phyloP scores from a whole-genome alignment of 148 eudicot genomes.

The Polygonum aviculare region DNA sequence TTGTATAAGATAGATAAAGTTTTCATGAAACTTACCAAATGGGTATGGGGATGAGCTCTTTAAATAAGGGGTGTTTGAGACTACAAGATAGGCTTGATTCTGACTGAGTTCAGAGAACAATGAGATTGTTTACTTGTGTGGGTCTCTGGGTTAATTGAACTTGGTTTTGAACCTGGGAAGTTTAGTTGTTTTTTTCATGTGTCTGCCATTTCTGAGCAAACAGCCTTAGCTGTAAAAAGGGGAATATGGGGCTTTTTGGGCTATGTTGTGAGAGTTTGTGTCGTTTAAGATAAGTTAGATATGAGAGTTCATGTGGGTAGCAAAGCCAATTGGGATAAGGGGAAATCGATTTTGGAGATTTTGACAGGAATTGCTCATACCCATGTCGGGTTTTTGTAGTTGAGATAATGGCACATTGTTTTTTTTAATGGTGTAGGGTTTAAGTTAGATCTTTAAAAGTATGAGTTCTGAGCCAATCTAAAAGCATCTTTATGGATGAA shows the following conservation, averaged over 20 bases:
- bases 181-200: slow-evolving; percentile 31
- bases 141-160: slow-evolving; percentile 59
- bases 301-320: neutral
- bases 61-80: slow-evolving; percentile 4
- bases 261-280: slow-evolving; percentile 35
- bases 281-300: slow-evolving; percentile 15
- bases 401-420: slow-evolving; percentile 14
- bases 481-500: too few relatives aligned
- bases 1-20: neutral
- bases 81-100: slow-evolving; percentile 38
- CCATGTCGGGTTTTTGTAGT: slow-evolving; percentile 30
- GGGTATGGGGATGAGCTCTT: slow-evolving; percentile 55
- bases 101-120: slow-evolving; percentile 49
- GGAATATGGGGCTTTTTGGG: slow-evolving; percentile 29
- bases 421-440: too few relatives aligned
- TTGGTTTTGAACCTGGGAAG: slow-evolving; percentile 27
- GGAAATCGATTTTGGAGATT: slow-evolving; percentile 28
- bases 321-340: slow-evolving; percentile 27
- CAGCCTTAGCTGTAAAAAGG: slow-evolving; percentile 67
- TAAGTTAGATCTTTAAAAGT: too few relatives aligned
- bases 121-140: slow-evolving; percentile 21
- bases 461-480: too few relatives aligned
- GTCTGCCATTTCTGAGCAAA: slow-evolving; percentile 37
- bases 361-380: slow-evolving; percentile 28
- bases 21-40: slow-evolving; percentile 18